Evolutionary conservation across 2,329 filamentous ascomycete genomes (phyloP).

Genomic region (Fusarium gaditjirri): DNA sequence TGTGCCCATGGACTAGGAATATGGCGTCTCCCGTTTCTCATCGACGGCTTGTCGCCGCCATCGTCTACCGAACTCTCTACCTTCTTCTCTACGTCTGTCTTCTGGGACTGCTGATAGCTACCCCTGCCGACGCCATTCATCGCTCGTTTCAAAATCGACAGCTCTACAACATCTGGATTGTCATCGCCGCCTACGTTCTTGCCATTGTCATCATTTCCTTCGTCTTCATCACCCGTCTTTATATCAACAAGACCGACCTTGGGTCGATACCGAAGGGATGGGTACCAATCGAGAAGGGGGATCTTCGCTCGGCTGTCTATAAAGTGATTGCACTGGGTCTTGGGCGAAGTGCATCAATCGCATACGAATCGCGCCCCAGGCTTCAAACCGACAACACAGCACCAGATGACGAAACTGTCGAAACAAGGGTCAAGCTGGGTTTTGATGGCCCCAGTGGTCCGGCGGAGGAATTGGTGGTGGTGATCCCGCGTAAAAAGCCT

Average conservation of each 20-base stretch:
- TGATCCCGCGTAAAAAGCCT: conserved; percentile 62
- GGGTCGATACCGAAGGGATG: conserved; percentile 86
- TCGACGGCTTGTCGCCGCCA: conserved; percentile 71
- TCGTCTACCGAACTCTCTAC: conserved; percentile 85
- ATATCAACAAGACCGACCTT: conserved; percentile 83
- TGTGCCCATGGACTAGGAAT: conserved; percentile 22
- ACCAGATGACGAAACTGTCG: conserved; percentile 29
- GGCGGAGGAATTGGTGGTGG: conserved; percentile 54
- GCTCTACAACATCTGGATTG: conserved; percentile 83
- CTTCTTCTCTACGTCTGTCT: conserved; percentile 79
- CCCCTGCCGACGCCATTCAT: conserved; percentile 82
- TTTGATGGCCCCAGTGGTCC: conserved; percentile 52
- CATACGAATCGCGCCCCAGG: conserved; percentile 68
- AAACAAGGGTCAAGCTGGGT: conserved; percentile 34
- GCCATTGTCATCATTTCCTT: conserved; percentile 76
- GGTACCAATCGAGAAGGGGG: conserved; percentile 86
- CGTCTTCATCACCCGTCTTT: conserved; percentile 85
- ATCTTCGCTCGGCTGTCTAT: conserved; percentile 79
- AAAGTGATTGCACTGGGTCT: conserved; percentile 79
- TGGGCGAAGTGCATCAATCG: conserved; percentile 80
- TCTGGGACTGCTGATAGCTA: conserved; percentile 78
- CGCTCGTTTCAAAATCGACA: conserved; percentile 76
- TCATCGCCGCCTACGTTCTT: conserved; percentile 79
- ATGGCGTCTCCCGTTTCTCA: conserved; percentile 53
- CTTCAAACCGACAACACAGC: conserved; percentile 34